phyloP scores from a whole-genome alignment of 2,329 filamentous ascomycete genomes.

The Graphiopsis chlorocephala region DNA sequence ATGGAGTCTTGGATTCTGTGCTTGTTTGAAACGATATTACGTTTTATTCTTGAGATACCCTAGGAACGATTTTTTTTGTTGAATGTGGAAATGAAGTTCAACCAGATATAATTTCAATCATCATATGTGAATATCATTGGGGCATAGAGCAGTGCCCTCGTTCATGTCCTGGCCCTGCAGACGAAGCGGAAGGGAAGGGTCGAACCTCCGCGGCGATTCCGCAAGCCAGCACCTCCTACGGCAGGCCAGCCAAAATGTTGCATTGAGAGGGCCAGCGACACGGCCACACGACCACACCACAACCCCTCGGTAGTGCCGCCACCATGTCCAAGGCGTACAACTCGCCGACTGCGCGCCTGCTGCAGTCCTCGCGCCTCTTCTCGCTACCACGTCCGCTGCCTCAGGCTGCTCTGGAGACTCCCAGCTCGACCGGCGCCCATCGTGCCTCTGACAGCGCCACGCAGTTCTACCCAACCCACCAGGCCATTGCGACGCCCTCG shows the following conservation, averaged over 20 bases:
- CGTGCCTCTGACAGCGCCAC: conserved; percentile 68
- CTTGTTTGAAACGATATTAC: conserved; percentile 17
- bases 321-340: conserved; percentile 38
- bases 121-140: neutral
- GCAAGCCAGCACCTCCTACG: neutral
- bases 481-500: conserved; percentile 74
- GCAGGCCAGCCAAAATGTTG: neutral
- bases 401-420: conserved; percentile 47
- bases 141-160: neutral
- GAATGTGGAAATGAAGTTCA: neutral
- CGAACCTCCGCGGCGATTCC: neutral
- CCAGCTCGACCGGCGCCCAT: conserved; percentile 49
- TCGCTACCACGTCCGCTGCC: conserved; percentile 76
- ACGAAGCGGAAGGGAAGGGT: neutral
- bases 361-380: conserved; percentile 87
- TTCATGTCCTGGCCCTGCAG: neutral
- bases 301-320: neutral
- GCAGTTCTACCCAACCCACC: conserved; percentile 72
- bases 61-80: neutral
- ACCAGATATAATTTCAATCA: neutral
- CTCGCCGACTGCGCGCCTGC: conserved; percentile 64
- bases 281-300: conserved; percentile 1
- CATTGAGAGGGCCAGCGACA: neutral
- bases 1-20: conserved; percentile 24
- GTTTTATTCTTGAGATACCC: conserved; percentile 13